Evolutionary conservation across 345 rosid genomes (phyloP).

Genomic region (Pistacia integerrima): DNA sequence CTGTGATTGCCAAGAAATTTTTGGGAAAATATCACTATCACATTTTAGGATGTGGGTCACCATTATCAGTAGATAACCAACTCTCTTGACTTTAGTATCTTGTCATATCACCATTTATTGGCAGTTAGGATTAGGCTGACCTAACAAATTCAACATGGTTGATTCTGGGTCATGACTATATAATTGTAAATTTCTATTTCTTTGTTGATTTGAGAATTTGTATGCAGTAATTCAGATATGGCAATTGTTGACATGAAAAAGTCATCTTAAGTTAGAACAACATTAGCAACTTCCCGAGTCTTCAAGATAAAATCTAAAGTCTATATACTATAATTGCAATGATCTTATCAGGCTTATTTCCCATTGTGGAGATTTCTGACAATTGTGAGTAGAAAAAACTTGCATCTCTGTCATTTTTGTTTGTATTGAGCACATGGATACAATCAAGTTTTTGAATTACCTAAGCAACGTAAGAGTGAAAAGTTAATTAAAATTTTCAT

Average conservation of each 20-base stretch:
- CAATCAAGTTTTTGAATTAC: neutral
- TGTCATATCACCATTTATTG: conserved; percentile 18
- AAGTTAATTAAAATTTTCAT: neutral
- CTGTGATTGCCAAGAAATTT: conserved; percentile 1
- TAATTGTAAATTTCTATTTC: neutral
- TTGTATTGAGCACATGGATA: neutral
- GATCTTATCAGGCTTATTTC: neutral
- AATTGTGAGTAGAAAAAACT: neutral
- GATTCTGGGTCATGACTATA: conserved; percentile 11
- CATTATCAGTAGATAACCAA: conserved; percentile 47
- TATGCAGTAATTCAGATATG: conserved; percentile 5
- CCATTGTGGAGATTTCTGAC: neutral
- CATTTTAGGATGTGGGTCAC: conserved; percentile 37
- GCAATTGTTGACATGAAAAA: conserved; percentile 15
- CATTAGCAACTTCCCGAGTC: conserved; percentile 3
- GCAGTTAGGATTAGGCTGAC: conserved; percentile 39
- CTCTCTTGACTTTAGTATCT: conserved; percentile 47
- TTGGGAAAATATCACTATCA: conserved; percentile 27
- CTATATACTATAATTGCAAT: neutral
- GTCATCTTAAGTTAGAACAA: neutral
- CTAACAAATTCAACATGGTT: conserved; percentile 23
- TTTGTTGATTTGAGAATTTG: neutral
- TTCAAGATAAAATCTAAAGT: neutral
- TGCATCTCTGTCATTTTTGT: neutral
- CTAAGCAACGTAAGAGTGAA: neutral